Evolutionary conservation across 1,284 basidiomycete species (phyloP).

Genomic region (Anthracocystis walkeri): DNA sequence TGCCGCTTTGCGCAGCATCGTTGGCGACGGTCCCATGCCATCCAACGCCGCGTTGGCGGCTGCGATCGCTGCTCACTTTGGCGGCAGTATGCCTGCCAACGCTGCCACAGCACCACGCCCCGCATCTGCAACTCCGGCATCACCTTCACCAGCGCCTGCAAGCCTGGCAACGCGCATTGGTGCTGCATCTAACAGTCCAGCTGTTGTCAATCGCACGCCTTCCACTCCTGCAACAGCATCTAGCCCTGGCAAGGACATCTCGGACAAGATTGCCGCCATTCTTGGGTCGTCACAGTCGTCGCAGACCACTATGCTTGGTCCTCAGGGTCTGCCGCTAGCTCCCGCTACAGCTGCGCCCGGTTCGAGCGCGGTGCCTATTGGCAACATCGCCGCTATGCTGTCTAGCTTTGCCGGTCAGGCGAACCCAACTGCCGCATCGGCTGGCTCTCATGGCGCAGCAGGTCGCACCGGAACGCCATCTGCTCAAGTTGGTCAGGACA

Average conservation of each 20-base stretch:
- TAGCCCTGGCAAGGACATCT: slow-evolving; percentile 37
- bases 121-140: slow-evolving; percentile 4
- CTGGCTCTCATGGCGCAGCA: slow-evolving; percentile 9
- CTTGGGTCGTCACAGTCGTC: slow-evolving; percentile 38
- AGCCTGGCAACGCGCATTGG: background rate
- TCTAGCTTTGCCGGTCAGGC: slow-evolving; percentile 27
- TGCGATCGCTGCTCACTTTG: slow-evolving; percentile 50
- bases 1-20: slow-evolving; percentile 39
- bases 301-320: slow-evolving; percentile 45
- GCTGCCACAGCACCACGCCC: slow-evolving; percentile 18
- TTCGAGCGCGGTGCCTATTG: slow-evolving; percentile 23
- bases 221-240: slow-evolving; percentile 7
- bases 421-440: background rate
- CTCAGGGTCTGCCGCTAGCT: slow-evolving; percentile 45
- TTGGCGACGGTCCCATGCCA: slow-evolving; percentile 51
- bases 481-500: slow-evolving; percentile 13
- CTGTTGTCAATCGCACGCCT: slow-evolving; percentile 5
- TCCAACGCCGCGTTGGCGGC: slow-evolving; percentile 50
- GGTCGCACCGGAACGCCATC: slow-evolving; percentile 10
- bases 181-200: background rate
- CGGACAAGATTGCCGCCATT: slow-evolving; percentile 48
- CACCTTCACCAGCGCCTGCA: slow-evolving; percentile 9
- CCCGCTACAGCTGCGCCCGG: slow-evolving; percentile 26
- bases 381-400: slow-evolving; percentile 48
- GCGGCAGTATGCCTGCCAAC: slow-evolving; percentile 30